Evolutionary conservation across 2,329 filamentous ascomycete species (phyloP), one percentile per base, ranked within the genome.

Genomic region (Aureobasidium mangrovei): DNA sequence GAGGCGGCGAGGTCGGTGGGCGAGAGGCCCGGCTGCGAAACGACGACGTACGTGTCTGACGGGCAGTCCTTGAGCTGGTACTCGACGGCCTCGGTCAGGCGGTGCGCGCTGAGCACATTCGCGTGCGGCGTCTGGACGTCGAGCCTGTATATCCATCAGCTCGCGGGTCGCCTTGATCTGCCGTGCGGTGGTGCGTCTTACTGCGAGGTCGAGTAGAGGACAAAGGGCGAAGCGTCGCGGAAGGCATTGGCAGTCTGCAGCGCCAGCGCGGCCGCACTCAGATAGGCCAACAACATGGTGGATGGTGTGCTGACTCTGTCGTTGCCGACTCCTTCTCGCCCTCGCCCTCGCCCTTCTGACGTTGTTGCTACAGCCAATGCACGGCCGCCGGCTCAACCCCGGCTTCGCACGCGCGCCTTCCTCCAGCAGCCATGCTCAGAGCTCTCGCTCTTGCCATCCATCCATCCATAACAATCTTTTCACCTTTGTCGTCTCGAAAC

Each of bases 151-250:
- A 46, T 53, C 47, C 47, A 56, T 45, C 58, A 62, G 31, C 61
- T 36, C 62, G n/a, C 61, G 31, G 54, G 28, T 44, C 58, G 56
- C 38, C 24, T 54, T 45, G 56, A 44, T 7, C 36, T 56, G 46
- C 4, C 28, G 28, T 36, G 28, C 26, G 40, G 12, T n/a, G 31
- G 39, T 26, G 40, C 10, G 38, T 52, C 84, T 64, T 84, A 95
- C 91, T 84, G 76, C 59, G 85, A 80, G 43, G 85, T 91, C 32
- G 91, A 96, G 69, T 94, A 85, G 61, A 96, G 74, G 67, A 95
- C 80, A 70, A 95, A 93, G 18, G 93, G 91, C 53, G 88, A 91
- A 2, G 91, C 89, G 70, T 95, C 85, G 59, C 81, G 83, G 69
- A 95, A 93, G 28, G 88, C 91, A 58, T 82, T 74, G 42, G 78